Conservation (phyloP, 2,329 filamentous ascomycete genomes). For the Curvularia sp. region DNA sequence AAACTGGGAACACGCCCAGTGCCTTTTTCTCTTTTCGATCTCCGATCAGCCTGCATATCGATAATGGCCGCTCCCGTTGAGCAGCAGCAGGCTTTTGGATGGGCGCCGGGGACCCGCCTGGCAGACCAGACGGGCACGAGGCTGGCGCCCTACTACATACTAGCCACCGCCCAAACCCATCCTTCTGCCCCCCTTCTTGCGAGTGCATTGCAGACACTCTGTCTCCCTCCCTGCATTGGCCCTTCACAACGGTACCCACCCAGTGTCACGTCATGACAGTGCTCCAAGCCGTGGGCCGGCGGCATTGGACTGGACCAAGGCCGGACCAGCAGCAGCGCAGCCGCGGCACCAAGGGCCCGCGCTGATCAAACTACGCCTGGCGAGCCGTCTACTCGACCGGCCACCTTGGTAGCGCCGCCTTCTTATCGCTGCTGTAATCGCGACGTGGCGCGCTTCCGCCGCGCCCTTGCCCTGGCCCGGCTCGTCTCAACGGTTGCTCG, state of each 20-base stretch:
- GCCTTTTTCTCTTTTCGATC: conserved; percentile 12
- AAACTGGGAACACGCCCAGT: conserved; percentile 10
- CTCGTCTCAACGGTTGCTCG: conserved; percentile 31
- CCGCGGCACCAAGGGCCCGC: conserved; percentile 22
- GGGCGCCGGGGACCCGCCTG: background rate
- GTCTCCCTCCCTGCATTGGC: background rate
- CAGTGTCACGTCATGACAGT: conserved; percentile 8
- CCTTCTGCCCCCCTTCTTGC: background rate
- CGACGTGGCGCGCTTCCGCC: conserved; percentile 34
- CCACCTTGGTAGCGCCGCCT: conserved; percentile 34
- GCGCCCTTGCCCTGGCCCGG: conserved; percentile 30
- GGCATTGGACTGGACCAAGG: conserved; percentile 13
- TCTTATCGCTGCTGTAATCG: conserved; percentile 30
- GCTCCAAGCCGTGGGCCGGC: conserved; percentile 5
- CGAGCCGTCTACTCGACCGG: conserved; percentile 27
- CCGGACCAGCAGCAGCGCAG: conserved; percentile 28
- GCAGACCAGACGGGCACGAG: background rate
- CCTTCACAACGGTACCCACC: background rate
- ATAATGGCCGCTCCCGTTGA: conserved; percentile 20
- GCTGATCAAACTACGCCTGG: conserved; percentile 43
- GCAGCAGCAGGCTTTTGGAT: background rate
- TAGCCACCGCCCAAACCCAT: background rate
- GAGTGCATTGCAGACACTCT: background rate
- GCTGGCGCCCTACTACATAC: background rate
- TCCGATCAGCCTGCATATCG: conserved; percentile 19